Evolutionary conservation across 1,284 basidiomycete species (phyloP).

Genomic region (Ganoderma boninense): DNA sequence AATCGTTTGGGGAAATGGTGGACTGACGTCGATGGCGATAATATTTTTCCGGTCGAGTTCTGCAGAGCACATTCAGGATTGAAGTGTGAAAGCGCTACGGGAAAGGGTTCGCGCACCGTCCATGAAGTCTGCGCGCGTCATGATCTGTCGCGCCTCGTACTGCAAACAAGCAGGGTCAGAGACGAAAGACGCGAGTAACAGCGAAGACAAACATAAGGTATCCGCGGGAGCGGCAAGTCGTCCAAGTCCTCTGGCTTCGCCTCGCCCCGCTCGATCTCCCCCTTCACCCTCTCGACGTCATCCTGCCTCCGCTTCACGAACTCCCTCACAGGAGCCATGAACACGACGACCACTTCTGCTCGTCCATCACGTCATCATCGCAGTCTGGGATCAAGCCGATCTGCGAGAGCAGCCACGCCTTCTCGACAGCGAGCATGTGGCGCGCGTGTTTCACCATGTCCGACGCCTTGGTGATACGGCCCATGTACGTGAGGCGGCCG

Average conservation of each 20-base stretch:
- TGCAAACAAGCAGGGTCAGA: constrained; percentile 33
- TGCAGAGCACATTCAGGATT: constrained; percentile 33
- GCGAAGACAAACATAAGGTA: constrained; percentile 62
- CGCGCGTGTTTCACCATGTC: constrained; percentile 73
- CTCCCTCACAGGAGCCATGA: constrained; percentile 76
- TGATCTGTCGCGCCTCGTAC: constrained; percentile 77
- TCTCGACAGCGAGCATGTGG: constrained; percentile 73
- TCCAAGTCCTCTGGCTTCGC: constrained; percentile 45
- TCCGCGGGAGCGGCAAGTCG: constrained; percentile 62
- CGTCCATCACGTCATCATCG: constrained; percentile 90
- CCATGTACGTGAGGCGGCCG: constrained; percentile 81
- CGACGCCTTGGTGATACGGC: constrained; percentile 62
- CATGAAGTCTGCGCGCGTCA: constrained; percentile 86
- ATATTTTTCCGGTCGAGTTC: constrained; percentile 74
- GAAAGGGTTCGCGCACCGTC: constrained; percentile 54
- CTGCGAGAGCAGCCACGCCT: constrained; percentile 79
- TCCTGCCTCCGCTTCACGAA: constrained; percentile 69
- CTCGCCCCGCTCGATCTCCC: constrained; percentile 49
- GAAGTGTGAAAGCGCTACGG: background rate
- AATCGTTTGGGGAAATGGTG: constrained; percentile 6
- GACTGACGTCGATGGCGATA: constrained; percentile 78
- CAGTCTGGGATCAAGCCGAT: constrained; percentile 78
- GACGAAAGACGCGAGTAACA: background rate
- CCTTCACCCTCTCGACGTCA: constrained; percentile 53
- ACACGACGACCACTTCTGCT: constrained; percentile 86